Base-by-base conservation (phyloP, 2,329 filamentous ascomycete species). In the Paecilomyces sp. region DNA sequence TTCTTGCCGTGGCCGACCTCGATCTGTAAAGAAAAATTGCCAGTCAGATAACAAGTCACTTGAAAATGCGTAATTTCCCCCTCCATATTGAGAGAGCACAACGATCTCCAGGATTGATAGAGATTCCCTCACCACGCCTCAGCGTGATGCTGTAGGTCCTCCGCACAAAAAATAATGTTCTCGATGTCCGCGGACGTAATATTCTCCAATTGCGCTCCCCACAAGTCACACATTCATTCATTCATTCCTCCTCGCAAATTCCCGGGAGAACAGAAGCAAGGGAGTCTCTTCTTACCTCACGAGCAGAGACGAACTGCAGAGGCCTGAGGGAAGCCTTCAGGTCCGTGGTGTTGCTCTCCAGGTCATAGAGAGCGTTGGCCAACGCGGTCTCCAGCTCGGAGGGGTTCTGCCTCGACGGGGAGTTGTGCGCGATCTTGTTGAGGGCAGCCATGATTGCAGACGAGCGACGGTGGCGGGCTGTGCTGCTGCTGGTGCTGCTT, bases 1-100 rank as follows among this genome's bases (percentile, higher is more conserved):
- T 97, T 99, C 88, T 96, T 96, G 88, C 94, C 94, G 86, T 97
- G 92, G 86, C 94, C 94, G 84, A 97, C 93, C 87, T 99, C 94
- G 86, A 99, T 94, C 94, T 99, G 77, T 74, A 77, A 77, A 79
- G 25, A 75, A 56, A 58, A 58, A 24, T 58, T 30, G 51, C 12
- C 6, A n/a, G 69, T 74, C 66, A 74, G 71, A 65, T 58, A 65
- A 63, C 24, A 57, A 28, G 57, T 57, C 56, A 60, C 56, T 60
- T 28, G 13, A 9, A 25, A 36, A 34, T 31, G 36, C 24, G n/a
- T 28, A 3, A 25, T 30, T 54, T 28, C 24, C n/a, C 31, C 31
- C 31, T 12, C 8, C 31, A 8, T 9, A 33, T 33, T 54, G 25
- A 30, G 8, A 53, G 33, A 31, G 22, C 13, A 36, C 18, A 57